phyloP scores from a whole-genome alignment of 139 green algal species.

The Asterochloris erici region DNA sequence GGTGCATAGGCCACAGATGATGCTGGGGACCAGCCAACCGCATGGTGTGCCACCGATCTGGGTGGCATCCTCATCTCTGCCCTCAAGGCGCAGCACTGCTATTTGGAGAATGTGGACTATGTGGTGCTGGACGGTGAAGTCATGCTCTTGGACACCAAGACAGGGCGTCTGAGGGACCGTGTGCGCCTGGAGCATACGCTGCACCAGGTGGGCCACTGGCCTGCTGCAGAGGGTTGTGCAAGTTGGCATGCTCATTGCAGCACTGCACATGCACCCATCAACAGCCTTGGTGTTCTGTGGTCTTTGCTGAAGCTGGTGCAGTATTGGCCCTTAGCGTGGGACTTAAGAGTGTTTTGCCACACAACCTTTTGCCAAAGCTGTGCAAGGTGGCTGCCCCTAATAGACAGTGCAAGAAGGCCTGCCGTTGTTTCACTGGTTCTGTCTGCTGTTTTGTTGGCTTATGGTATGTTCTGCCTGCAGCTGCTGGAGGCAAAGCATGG shows the following conservation, averaged over 20 bases:
- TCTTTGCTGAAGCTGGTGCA: too few species aligned
- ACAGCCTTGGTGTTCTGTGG: too few species aligned
- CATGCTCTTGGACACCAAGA: conserved; percentile 62
- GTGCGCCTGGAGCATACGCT: neutral
- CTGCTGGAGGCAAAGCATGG: conserved; percentile 74
- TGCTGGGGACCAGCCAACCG: too few species aligned
- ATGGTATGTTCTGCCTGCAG: conserved; percentile 7
- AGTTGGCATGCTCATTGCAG: neutral
- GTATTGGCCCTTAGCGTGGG: too few species aligned
- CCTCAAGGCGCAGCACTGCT: conserved; percentile 49
- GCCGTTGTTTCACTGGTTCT: neutral
- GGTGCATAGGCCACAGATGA: too few species aligned
- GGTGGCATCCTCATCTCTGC: conserved; percentile 34
- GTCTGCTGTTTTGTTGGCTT: neutral
- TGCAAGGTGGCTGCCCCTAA: too few species aligned
- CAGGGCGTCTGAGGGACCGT: conserved; percentile 30
- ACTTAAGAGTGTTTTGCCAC: too few species aligned
- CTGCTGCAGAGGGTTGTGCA: too few species aligned
- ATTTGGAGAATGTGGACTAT: conserved; percentile 59
- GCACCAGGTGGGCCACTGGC: neutral
- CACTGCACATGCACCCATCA: too few species aligned
- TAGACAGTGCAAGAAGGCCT: too few species aligned
- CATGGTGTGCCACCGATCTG: too few species aligned
- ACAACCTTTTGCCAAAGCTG: too few species aligned
- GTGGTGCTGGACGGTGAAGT: conserved; percentile 52